These are phyloP conservation scores for Polygonum maritimum DNA, from an alignment of 148 eudicot species.

Conservation along the genomic window DNA sequence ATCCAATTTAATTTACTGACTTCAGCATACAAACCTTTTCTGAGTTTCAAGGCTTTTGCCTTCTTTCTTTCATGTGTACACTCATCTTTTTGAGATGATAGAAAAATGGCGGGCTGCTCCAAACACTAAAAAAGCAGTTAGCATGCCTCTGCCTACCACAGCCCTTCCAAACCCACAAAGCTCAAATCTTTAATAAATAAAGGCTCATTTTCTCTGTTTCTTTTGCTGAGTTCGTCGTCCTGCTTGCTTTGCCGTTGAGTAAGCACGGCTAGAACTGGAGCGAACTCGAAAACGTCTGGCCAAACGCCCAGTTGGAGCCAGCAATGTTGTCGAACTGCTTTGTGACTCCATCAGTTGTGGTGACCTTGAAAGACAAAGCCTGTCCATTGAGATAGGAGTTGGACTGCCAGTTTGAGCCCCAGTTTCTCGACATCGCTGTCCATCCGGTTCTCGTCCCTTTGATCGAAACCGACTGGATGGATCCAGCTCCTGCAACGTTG, in stretches of 20 bases:
- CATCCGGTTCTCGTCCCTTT: conserved; percentile 68
- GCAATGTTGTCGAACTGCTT: conserved; percentile 29
- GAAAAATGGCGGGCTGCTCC: conserved; percentile 42
- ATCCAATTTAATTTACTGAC: not conserved
- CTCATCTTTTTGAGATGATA: conserved; percentile 3
- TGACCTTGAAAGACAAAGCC: conserved; percentile 58
- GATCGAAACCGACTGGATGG: conserved; percentile 47
- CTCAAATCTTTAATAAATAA: not conserved
- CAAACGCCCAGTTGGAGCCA: conserved; percentile 68
- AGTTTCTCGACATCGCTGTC: conserved; percentile 71
- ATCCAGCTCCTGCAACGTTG: conserved; percentile 75
- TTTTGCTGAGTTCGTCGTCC: not conserved
- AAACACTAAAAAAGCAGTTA: conserved; percentile 17
- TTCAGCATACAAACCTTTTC: not conserved
- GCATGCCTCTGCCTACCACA: conserved; percentile 46
- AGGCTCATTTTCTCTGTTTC: not conserved
- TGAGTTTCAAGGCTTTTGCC: not conserved
- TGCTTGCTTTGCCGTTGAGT: not conserved
- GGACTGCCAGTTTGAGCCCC: conserved; percentile 98
- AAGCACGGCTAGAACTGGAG: conserved; percentile 33
- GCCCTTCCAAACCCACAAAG: not conserved
- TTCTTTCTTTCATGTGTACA: not conserved
- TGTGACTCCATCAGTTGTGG: conserved; percentile 52
- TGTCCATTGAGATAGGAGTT: conserved; percentile 55
- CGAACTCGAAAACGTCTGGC: conserved; percentile 56